phyloP scores from a whole-genome alignment of 169 alveolate species.

The Cryptosporidium andersoni region DNA sequence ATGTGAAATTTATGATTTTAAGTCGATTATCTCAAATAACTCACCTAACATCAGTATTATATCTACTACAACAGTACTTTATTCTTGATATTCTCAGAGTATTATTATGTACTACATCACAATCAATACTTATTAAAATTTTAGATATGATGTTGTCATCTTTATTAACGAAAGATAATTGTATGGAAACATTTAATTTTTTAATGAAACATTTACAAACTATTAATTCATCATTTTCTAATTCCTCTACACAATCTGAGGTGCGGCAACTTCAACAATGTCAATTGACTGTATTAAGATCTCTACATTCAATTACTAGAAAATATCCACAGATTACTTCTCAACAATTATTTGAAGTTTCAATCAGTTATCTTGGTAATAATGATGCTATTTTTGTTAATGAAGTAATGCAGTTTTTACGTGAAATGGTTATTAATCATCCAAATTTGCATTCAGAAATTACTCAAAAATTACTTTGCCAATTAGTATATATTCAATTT shows the following conservation, averaged over 20 bases:
- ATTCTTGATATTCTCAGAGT: constrained; percentile 37
- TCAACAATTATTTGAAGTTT: constrained; percentile 17
- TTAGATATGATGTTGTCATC: constrained; percentile 18
- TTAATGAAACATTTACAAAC: constrained; percentile 46
- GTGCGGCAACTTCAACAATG: constrained; percentile 39
- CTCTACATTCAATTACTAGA: constrained; percentile 48
- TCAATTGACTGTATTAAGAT: constrained; percentile 29
- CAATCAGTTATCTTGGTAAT: constrained; percentile 10
- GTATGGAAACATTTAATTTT: constrained; percentile 59
- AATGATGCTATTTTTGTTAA: constrained; percentile 28
- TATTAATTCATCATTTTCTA: background rate
- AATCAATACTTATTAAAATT: constrained; percentile 34
- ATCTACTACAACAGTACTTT: constrained; percentile 36
- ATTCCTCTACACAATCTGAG: constrained; percentile 4
- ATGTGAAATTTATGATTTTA: constrained; percentile 84
- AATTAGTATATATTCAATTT: constrained; percentile 25
- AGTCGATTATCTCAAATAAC: constrained; percentile 76
- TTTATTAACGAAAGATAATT: constrained; percentile 35
- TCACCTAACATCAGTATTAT: constrained; percentile 44
- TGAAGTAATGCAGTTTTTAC: constrained; percentile 51
- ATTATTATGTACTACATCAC: constrained; percentile 30
- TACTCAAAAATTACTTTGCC: background rate
- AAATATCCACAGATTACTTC: constrained; percentile 20
- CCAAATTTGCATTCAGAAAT: constrained; percentile 23
- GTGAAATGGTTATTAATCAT: constrained; percentile 26